Evolutionary conservation across 371 early-diverging fungal genomes (phyloP).

Genomic region (Mortierella sp.): DNA sequence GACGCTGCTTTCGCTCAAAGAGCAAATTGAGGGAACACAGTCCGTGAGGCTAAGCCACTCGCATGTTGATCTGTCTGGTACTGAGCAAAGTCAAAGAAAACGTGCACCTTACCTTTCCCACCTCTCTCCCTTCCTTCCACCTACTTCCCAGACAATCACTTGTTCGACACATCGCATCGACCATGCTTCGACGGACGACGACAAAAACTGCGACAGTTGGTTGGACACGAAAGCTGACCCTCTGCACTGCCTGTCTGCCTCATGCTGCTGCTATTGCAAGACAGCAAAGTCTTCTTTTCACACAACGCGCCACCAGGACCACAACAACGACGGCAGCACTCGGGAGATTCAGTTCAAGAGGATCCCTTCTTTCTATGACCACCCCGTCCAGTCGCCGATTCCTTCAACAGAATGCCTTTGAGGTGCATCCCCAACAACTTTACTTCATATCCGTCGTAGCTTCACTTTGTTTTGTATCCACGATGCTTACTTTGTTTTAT

Average conservation of each 20-base stretch:
- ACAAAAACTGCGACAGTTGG: not conserved
- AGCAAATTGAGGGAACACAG: too few species aligned
- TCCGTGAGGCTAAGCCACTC: too few species aligned
- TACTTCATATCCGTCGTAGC: too few species aligned
- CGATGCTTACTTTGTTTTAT: too few species aligned
- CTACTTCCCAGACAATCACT: not conserved
- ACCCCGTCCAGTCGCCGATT: not conserved
- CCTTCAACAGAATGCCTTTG: conserved; percentile 29
- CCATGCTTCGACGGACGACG: not conserved
- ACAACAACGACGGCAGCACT: not conserved
- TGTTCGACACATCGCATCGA: not conserved
- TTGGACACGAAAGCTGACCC: not conserved
- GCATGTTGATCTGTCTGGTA: too few species aligned
- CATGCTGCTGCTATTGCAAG: not conserved
- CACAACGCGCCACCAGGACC: not conserved
- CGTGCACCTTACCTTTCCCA: not conserved
- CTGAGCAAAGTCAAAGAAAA: too few species aligned
- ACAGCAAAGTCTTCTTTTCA: not conserved
- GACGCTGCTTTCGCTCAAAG: not conserved
- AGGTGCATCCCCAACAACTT: conserved; percentile 12
- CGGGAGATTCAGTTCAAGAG: not conserved
- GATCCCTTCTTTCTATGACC: not conserved
- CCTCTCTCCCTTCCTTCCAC: not conserved
- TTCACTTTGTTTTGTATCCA: too few species aligned
- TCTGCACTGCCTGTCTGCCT: too few species aligned